Evolutionary conservation across 78 protist genomes (phyloP), one percentile per base, ranked within the genome.

Genomic region (Speleostelium caveatum): DNA sequence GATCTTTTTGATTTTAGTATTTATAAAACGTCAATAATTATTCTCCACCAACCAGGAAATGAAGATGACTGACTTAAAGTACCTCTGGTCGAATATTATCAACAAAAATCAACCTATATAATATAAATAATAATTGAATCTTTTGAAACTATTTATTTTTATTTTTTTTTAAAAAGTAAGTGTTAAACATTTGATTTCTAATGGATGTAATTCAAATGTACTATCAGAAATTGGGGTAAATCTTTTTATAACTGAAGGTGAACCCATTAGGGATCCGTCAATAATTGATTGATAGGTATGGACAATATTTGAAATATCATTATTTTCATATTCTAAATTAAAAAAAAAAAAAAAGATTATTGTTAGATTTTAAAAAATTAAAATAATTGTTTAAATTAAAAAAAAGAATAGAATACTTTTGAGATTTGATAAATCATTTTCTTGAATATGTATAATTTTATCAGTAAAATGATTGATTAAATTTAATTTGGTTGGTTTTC

Each of bases 361-460:
- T 16, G 42, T 72, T 2, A 51, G 7, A 21, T 32, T 51, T 21
- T 60, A 72, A 19, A 72, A 32, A 53, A n/a, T n/a, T n/a, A n/a
- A n/a, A n/a, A n/a, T 6, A 45, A 10, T 45, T 45, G 53, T 45
- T 14, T 45, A 10, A 10, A 10, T 14, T 45, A 45, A 45, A 14
- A 10, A 14, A 10, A 45, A 10, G n/a, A 10, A 45, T 6, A 10
- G 53, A 14, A 45, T 58, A 58, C 63, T 22, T 16, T 72, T 72
- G 17, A 51, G 7, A 21, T 32, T 51, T 21, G 78, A 72, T 26
- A 72, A 32, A 53, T 72, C 30, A 32, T 45, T n/a, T 35, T 51
- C 78, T 69, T 42, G 36, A 12, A 38, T 26, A 33, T 38, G 28
- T 69, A 42, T 51, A 33, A 45, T 72, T 28, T 55, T 72, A 10